Percentiles rank a stretch among this genome's conserved stretches.
These are phyloP conservation scores for Tolypocladium ophioglossoides DNA, from an alignment of 2,329 filamentous ascomycete species.

Conservation along the genomic window DNA sequence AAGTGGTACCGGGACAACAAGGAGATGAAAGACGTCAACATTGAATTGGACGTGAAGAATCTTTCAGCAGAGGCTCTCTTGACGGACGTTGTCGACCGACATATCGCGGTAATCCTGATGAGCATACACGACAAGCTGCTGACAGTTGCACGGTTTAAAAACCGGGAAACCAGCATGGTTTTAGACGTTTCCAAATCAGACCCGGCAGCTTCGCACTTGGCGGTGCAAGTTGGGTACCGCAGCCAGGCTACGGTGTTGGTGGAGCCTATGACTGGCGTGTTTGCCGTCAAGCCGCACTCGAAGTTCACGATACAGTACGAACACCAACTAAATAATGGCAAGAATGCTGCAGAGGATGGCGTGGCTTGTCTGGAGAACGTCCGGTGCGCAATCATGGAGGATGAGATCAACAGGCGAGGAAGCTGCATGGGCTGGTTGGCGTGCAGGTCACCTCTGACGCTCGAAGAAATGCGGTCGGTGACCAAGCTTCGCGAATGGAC, in stretches of 20 bases:
- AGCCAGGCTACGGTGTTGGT: conserved; percentile 53
- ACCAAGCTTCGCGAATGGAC: conserved; percentile 54
- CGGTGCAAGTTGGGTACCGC: conserved; percentile 57
- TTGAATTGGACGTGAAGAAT: conserved; percentile 53
- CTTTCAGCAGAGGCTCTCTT: conserved; percentile 69
- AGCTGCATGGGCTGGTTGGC: conserved; percentile 55
- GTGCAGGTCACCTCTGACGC: conserved; percentile 34
- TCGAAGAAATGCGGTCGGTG: conserved; percentile 47
- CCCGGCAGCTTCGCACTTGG: conserved; percentile 56
- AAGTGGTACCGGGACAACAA: conserved; percentile 82
- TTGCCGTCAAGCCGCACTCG: conserved; percentile 58
- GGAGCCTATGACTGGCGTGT: conserved; percentile 68
- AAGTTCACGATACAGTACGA: conserved; percentile 48
- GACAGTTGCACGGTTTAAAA: conserved; percentile 49
- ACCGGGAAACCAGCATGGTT: conserved; percentile 45
- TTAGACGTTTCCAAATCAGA: conserved; percentile 48
- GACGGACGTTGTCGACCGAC: conserved; percentile 62
- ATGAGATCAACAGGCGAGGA: conserved; percentile 50
- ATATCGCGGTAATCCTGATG: conserved; percentile 62
- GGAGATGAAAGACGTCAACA: conserved; percentile 57
- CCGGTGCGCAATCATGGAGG: conserved; percentile 49
- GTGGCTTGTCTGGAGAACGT: conserved; percentile 48
- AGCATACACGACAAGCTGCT: conserved; percentile 52
- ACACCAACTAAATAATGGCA: conserved; percentile 49
- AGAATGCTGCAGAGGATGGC: conserved; percentile 46